phyloP scores from a whole-genome alignment of 176 grass and related monocot genomes.

The Carex scoparia region DNA sequence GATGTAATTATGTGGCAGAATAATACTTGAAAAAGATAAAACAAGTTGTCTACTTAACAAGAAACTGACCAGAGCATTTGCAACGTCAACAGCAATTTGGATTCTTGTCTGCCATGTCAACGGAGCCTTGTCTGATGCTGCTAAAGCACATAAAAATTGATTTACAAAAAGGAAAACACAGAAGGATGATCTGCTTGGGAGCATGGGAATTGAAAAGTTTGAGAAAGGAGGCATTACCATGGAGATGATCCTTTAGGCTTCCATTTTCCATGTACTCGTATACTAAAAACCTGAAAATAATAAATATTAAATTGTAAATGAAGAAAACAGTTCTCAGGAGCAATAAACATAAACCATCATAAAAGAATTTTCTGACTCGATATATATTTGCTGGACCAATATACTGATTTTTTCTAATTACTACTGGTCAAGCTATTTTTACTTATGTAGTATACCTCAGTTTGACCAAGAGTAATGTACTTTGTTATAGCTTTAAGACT shows the following conservation, averaged over 20 bases:
- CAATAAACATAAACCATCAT: not conserved
- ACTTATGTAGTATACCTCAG: slow-evolving; percentile 2
- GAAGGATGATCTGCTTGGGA: not conserved
- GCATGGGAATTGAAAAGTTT: slow-evolving; percentile 14
- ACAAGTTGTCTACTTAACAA: not conserved
- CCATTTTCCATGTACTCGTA: slow-evolving; percentile 96
- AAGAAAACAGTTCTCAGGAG: not conserved
- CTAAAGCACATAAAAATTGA: slow-evolving; percentile 32
- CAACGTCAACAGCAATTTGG: slow-evolving; percentile 86
- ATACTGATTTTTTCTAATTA: not conserved
- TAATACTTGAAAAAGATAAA: slow-evolving; percentile 5
- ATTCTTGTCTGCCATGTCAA: slow-evolving; percentile 84
- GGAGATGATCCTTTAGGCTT: slow-evolving; percentile 79
- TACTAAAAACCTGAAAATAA: slow-evolving; percentile 63
- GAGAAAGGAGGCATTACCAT: slow-evolving; percentile 57
- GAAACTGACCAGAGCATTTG: slow-evolving; percentile 82
- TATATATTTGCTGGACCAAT: not conserved
- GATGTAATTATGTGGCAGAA: not conserved
- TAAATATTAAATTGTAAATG: slow-evolving; percentile 18
- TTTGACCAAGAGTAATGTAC: not conserved
- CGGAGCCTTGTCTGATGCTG: slow-evolving; percentile 52
- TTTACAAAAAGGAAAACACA: slow-evolving; percentile 9
- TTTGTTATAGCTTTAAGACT: not conserved
- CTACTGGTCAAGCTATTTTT: slow-evolving; percentile 1
- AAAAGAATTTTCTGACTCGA: not conserved